phyloP scores from a whole-genome alignment of 257 asterid species.

The Apocynum venetum region DNA sequence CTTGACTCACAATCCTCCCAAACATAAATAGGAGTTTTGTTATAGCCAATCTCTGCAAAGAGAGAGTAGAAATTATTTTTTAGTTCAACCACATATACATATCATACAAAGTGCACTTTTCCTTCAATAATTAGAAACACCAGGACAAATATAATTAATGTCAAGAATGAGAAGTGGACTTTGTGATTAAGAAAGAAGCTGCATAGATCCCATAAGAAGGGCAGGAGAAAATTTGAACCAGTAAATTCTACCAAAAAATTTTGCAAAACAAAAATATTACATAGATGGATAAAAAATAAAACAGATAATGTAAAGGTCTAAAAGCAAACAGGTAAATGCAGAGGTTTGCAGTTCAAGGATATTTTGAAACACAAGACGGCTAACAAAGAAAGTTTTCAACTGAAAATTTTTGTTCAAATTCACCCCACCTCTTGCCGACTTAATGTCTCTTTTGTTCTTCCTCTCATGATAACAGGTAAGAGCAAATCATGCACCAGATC shows the following conservation, averaged over 20 bases:
- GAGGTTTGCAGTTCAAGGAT: not conserved
- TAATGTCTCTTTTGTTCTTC: constrained; percentile 51
- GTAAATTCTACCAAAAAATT: not conserved
- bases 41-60: not conserved
- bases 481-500: constrained; percentile 72
- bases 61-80: not conserved
- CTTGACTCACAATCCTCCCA: not conserved
- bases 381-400: constrained; percentile 5
- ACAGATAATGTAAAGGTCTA: not conserved
- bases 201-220: not conserved
- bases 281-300: not conserved
- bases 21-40: not conserved
- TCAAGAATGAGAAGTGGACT: not conserved
- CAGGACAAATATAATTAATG: not conserved
- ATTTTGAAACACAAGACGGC: not conserved
- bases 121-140: not conserved
- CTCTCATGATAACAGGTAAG: constrained; percentile 66
- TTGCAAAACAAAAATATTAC: not conserved
- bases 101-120: not conserved
- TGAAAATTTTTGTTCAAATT: constrained; percentile 14
- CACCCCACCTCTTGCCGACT: constrained; percentile 93
- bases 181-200: not conserved
- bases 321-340: not conserved
- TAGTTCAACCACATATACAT: not conserved
- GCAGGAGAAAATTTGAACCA: not conserved